phyloP scores from a whole-genome alignment of 441 rosid species.

The Hura crepitans region DNA sequence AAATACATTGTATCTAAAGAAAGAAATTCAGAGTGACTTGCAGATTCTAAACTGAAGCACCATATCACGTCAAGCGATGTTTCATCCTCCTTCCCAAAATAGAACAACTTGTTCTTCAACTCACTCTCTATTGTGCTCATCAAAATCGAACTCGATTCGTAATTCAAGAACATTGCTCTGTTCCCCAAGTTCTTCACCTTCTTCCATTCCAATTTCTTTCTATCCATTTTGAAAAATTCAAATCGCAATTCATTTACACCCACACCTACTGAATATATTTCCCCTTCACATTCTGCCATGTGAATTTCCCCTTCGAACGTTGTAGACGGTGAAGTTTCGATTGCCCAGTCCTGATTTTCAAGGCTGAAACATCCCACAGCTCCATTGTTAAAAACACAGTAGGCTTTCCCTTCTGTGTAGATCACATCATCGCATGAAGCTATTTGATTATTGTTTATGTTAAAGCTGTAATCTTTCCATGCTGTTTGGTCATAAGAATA shows the following conservation, averaged over 20 bases:
- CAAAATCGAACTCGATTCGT: background rate
- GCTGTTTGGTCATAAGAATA: background rate
- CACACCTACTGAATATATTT: background rate
- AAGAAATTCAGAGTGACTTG: background rate
- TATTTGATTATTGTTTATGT: background rate
- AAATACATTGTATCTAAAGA: too few species aligned
- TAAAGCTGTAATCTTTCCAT: background rate
- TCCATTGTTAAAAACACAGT: conserved; percentile 4
- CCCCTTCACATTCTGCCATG: background rate
- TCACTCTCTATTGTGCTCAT: background rate
- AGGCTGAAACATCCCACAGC: background rate
- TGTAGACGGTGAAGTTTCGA: background rate
- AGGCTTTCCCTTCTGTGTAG: background rate
- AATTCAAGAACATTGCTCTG: background rate
- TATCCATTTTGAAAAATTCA: background rate
- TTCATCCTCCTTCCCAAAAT: background rate
- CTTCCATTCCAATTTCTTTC: background rate
- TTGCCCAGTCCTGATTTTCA: background rate
- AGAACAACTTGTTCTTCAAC: background rate
- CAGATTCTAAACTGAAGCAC: background rate
- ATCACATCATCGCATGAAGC: background rate
- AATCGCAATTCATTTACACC: background rate
- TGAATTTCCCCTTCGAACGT: background rate
- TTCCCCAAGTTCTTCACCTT: background rate
- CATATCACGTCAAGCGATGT: background rate